Percentiles rank a stretch among this genome's conserved stretches.
These are phyloP conservation scores for Debaryomycetaceae sp. DNA, from an alignment of 1,139 yeast species.

Conservation along the genomic window DNA sequence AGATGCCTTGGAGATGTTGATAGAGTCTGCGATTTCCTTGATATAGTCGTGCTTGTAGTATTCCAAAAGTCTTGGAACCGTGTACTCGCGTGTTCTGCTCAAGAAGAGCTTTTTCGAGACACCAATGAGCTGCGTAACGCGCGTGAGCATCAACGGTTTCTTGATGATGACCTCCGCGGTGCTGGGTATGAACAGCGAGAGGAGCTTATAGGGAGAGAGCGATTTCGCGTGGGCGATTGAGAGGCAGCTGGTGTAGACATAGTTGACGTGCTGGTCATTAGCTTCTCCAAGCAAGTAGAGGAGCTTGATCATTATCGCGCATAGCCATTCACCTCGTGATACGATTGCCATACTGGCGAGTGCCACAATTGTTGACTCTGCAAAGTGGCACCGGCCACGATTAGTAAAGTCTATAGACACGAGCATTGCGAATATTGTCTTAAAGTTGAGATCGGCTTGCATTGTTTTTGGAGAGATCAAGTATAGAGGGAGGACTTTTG, in stretches of 20 bases:
- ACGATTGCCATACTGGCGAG: constrained; percentile 52
- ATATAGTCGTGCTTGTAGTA: constrained; percentile 54
- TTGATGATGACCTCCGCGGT: constrained; percentile 59
- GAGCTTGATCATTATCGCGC: constrained; percentile 46
- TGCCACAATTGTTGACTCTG: constrained; percentile 52
- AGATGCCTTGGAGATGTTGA: constrained; percentile 21
- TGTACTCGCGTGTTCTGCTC: constrained; percentile 57
- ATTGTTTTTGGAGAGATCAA: constrained; percentile 25
- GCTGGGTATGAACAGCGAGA: constrained; percentile 71
- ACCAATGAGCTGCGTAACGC: constrained; percentile 55
- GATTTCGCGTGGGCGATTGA: constrained; percentile 34
- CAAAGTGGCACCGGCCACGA: constrained; percentile 25
- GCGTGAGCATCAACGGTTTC: constrained; percentile 44
- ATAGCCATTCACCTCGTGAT: constrained; percentile 52
- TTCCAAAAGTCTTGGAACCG: constrained; percentile 66
- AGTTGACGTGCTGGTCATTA: constrained; percentile 51
- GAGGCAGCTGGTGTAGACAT: constrained; percentile 49
- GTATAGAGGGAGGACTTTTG: constrained; percentile 36
- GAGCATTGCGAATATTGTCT: constrained; percentile 21
- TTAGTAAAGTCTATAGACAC: constrained; percentile 24
- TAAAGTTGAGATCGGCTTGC: constrained; percentile 24
- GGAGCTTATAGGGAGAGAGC: constrained; percentile 55
- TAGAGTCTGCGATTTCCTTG: constrained; percentile 38
- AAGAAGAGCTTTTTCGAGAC: constrained; percentile 54
- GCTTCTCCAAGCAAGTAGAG: constrained; percentile 49